These are phyloP conservation scores for Scytalidium sp. DNA, from an alignment of 2,329 filamentous ascomycete genomes.

Conservation along the genomic window DNA sequence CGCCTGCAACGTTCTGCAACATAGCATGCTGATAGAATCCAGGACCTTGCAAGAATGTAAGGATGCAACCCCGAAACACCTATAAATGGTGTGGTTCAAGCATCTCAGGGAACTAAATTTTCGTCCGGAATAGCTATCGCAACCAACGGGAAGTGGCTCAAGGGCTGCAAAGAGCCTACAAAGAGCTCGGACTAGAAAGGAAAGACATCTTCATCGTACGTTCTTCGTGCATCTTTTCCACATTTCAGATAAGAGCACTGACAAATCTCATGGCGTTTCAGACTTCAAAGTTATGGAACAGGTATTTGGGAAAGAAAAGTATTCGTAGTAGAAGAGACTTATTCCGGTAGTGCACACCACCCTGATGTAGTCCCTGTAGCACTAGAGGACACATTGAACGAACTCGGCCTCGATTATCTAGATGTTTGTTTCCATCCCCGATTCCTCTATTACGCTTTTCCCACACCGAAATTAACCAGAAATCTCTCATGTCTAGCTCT, in stretches of 20 bases:
- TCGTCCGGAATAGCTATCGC: slow-evolving; percentile 37
- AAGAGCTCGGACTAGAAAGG: slow-evolving; percentile 48
- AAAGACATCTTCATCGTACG: slow-evolving; percentile 50
- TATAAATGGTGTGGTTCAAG: slow-evolving; percentile 29
- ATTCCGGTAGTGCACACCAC: slow-evolving; percentile 49
- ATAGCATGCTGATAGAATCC: not conserved
- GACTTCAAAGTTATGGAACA: slow-evolving; percentile 66
- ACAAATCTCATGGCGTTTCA: slow-evolving; percentile 2
- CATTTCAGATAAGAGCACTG: not conserved
- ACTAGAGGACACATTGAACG: slow-evolving; percentile 52
- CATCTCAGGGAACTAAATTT: too few species aligned
- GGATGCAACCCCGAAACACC: not conserved
- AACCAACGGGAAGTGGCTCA: slow-evolving; percentile 61
- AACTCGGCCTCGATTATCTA: slow-evolving; percentile 55
- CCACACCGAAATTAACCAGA: not conserved
- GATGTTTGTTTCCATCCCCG: slow-evolving; percentile 35
- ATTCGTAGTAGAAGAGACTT: not conserved
- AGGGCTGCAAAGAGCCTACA: slow-evolving; percentile 47
- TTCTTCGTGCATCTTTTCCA: not conserved
- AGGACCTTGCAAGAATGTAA: slow-evolving; percentile 11
- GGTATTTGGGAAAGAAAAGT: slow-evolving; percentile 27
- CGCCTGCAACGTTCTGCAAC: fast-evolving
- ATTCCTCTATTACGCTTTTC: not conserved
- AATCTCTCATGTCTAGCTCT: slow-evolving; percentile 47
- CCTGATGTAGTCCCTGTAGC: slow-evolving; percentile 57